A percentile compares a stretch with the other conserved stretches of the same genome.
These are phyloP conservation scores for Lentinula guzmanii DNA, from an alignment of 768 basidiomycete species.

Conservation along the genomic window DNA sequence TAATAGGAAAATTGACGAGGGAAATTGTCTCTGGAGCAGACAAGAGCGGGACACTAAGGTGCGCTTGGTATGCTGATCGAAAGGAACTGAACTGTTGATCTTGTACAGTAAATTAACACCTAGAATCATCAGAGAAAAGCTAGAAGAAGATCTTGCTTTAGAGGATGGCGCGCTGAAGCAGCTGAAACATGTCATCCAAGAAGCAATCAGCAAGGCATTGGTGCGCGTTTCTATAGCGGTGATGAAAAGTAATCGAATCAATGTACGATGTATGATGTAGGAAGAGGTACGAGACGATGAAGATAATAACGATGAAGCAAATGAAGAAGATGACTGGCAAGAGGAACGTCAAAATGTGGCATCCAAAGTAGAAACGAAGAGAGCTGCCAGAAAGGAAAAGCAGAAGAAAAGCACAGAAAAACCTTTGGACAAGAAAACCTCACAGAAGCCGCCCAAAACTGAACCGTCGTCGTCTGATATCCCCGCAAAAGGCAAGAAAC, in stretches of 20 bases:
- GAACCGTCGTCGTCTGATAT: background rate
- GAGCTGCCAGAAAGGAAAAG: background rate
- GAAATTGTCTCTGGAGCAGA: background rate
- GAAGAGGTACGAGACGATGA: background rate
- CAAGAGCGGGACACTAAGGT: background rate
- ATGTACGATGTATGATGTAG: background rate
- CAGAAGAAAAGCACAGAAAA: background rate
- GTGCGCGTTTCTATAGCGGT: background rate
- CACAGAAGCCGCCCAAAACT: background rate
- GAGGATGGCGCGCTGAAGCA: background rate
- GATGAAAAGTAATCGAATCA: background rate
- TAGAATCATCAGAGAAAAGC: background rate
- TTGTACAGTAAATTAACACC: background rate
- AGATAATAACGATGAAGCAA: background rate
- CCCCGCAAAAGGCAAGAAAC: background rate
- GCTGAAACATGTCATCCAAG: background rate
- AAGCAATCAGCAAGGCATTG: background rate
- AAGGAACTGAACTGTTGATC: background rate
- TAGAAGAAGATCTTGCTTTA: background rate
- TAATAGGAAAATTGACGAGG: background rate
- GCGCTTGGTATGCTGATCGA: background rate
- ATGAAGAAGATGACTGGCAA: background rate
- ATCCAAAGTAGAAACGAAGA: background rate
- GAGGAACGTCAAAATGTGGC: background rate
- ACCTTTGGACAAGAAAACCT: background rate